Percentiles rank a stretch among this genome's conserved stretches.
Evolutionary conservation across 1,284 basidiomycete species (phyloP).

Genomic region (Violaceomyces palustris): DNA sequence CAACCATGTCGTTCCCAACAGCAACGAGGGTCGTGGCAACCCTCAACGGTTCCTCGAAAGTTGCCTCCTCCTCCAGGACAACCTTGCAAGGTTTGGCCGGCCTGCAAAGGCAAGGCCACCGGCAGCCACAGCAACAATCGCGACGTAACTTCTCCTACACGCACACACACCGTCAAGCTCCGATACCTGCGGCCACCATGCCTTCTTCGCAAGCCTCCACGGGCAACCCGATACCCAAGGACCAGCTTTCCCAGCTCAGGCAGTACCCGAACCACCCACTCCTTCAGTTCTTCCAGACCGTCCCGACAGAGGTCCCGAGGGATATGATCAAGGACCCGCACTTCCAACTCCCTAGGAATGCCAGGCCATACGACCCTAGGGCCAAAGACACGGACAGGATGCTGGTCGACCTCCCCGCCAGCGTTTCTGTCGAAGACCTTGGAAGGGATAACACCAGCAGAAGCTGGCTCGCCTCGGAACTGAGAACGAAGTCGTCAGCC

Average conservation of each 20-base stretch:
- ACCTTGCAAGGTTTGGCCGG: too few species aligned
- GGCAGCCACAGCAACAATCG: too few species aligned
- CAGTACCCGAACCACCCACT: conserved; percentile 47
- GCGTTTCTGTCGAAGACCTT: conserved; percentile 26
- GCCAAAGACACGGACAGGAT: too few species aligned
- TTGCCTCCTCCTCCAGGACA: too few species aligned
- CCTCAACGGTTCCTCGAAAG: too few species aligned
- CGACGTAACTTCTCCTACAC: too few species aligned
- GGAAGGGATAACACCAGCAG: conserved; percentile 23
- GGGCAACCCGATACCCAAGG: conserved; percentile 5
- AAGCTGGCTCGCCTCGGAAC: conserved; percentile 43
- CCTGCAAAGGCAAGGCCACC: too few species aligned
- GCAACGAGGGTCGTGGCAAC: too few species aligned
- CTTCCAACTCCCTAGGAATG: conserved; percentile 15
- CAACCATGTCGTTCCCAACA: too few species aligned
- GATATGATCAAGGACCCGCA: conserved; percentile 10
- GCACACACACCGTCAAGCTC: too few species aligned
- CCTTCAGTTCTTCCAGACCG: conserved; percentile 43
- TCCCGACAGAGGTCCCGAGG: conserved; percentile 14
- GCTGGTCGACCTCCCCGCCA: conserved; percentile 24
- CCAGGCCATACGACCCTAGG: conserved; percentile 8
- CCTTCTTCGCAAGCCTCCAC: conserved; percentile 29
- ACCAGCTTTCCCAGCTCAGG: conserved; percentile 22
- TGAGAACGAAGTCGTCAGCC: conserved; percentile 41
- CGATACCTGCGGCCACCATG: conserved; percentile 13